Conservation (phyloP, 2,329 filamentous ascomycete species). For the Aspergillus floridensis region DNA sequence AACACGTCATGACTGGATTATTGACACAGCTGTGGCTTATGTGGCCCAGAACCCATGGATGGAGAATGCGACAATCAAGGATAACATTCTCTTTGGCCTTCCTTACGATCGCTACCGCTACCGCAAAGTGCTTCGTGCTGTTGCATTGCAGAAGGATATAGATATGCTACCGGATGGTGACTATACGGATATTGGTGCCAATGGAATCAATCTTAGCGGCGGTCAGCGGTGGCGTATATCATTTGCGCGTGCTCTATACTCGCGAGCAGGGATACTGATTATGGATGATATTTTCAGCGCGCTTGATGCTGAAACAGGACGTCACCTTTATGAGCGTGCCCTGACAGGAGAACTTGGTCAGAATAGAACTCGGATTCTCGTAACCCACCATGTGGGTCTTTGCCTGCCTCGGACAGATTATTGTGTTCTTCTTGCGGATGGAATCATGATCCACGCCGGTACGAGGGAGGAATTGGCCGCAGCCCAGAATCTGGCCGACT, state of each 20-base stretch:
- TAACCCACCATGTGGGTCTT: conserved; percentile 75
- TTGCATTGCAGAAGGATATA: conserved; percentile 72
- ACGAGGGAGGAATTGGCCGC: conserved; percentile 57
- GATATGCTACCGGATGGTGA: conserved; percentile 75
- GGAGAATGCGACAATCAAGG: conserved; percentile 73
- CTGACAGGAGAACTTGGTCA: conserved; percentile 67
- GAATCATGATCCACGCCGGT: conserved; percentile 63
- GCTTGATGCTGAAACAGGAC: conserved; percentile 76
- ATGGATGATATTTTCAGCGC: conserved; percentile 82
- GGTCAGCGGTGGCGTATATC: conserved; percentile 82
- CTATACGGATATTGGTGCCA: conserved; percentile 76
- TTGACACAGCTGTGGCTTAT: conserved; percentile 68
- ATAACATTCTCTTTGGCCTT: conserved; percentile 76
- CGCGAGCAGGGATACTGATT: conserved; percentile 70
- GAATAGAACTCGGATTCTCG: conserved; percentile 71
- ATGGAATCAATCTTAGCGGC: conserved; percentile 79
- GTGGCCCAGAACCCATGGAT: conserved; percentile 83
- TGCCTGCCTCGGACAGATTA: conserved; percentile 71
- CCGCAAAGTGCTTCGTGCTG: conserved; percentile 66
- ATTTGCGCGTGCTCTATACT: conserved; percentile 76
- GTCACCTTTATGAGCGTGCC: conserved; percentile 74
- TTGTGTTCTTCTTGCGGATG: conserved; percentile 69
- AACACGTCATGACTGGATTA: conserved; percentile 63
- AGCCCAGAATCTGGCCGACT: conserved; percentile 41
- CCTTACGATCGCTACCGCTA: conserved; percentile 70